phyloP scores from a whole-genome alignment of 805 yeast genomes.

The Middelhovenomyces tepae region DNA sequence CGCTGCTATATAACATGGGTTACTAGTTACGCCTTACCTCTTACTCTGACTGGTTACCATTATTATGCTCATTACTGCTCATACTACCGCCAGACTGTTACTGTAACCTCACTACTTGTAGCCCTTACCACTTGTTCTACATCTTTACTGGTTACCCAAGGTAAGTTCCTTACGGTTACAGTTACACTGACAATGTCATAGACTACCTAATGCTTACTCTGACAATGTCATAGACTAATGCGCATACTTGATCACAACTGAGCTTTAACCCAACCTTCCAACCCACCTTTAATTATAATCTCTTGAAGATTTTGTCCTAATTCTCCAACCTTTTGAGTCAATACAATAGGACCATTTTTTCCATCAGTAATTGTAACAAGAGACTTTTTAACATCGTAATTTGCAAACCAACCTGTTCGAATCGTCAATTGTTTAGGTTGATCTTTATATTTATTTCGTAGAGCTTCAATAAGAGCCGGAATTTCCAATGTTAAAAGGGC shows the following conservation, averaged over 20 bases:
- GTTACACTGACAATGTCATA: too few species aligned
- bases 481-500: constrained; percentile 90
- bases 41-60: too few species aligned
- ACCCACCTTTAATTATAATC: constrained; percentile 92
- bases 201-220: too few species aligned
- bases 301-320: constrained; percentile 93
- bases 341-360: constrained; percentile 40
- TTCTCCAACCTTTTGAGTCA: constrained; percentile 89
- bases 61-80: too few species aligned
- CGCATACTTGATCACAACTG: constrained; percentile 7
- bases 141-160: too few species aligned
- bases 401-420: constrained; percentile 89
- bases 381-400: constrained; percentile 87
- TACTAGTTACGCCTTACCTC: too few species aligned
- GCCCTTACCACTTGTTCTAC: too few species aligned
- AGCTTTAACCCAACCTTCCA: constrained; percentile 95
- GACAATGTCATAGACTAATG: too few species aligned
- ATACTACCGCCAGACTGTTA: too few species aligned
- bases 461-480: constrained; percentile 70
- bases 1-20: too few species aligned
- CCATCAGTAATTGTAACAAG: constrained; percentile 70
- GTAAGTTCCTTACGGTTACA: too few species aligned
- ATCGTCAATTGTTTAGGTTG: constrained; percentile 66
- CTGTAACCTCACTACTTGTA: too few species aligned
- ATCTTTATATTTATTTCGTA: constrained; percentile 58